Conservation (phyloP, 2,329 filamentous ascomycete genomes). For the Aspergillus novoparasiticus region DNA sequence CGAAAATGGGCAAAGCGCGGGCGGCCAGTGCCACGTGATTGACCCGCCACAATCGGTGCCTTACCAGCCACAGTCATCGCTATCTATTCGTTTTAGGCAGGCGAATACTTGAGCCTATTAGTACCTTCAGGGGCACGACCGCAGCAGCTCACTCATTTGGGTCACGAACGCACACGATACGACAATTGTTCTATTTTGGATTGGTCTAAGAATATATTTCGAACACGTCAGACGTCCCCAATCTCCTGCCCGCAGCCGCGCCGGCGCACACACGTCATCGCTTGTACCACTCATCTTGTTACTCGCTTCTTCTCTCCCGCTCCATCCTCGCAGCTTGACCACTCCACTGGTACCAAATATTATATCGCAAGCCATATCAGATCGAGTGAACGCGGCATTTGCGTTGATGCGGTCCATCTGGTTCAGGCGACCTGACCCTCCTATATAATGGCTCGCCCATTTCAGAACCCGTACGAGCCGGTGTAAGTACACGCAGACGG, state of each 20-base stretch:
- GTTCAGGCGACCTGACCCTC: background rate
- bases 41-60: slow-evolving; percentile 9
- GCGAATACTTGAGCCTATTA: background rate
- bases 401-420: slow-evolving; percentile 2
- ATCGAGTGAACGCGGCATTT: background rate
- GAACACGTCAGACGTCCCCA: slow-evolving; percentile 6
- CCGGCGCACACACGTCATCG: slow-evolving; percentile 19
- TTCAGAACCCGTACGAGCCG: slow-evolving; percentile 27
- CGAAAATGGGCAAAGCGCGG: slow-evolving; percentile 21
- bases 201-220: background rate
- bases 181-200: background rate
- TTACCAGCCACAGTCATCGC: slow-evolving; percentile 15
- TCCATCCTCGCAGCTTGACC: background rate
- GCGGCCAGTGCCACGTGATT: slow-evolving; percentile 23
- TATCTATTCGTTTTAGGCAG: slow-evolving; percentile 5
- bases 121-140: background rate
- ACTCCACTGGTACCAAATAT: slow-evolving; percentile 4
- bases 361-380: slow-evolving; percentile 1
- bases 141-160: background rate
- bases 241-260: slow-evolving; percentile 2
- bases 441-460: slow-evolving; percentile 30
- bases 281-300: slow-evolving; percentile 7
- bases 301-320: background rate
- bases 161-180: background rate
- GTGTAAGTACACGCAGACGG: slow-evolving; percentile 25